Evolutionary conservation across 768 basidiomycete species (phyloP), one percentile per base, ranked within the genome.

Genomic region (Boletus vinaceobasis): DNA sequence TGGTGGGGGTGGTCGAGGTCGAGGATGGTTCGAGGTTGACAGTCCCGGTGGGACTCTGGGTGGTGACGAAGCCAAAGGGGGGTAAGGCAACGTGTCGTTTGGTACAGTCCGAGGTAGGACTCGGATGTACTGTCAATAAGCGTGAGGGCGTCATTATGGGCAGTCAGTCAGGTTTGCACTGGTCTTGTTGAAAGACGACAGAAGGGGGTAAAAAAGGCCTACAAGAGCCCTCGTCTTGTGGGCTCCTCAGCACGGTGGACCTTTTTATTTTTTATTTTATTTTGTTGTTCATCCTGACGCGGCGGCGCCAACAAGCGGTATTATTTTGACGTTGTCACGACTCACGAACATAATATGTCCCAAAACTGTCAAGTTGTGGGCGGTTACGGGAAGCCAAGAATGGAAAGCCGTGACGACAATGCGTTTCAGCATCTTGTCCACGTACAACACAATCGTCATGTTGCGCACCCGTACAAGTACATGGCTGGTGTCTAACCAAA

Each of bases 101-200:
- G 37, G 39, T 2, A 37, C 29, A 19, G 45, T 55, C 50, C 5
- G 36, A 17, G 36, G 53, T 36, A 5, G 53, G 51, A 8, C n/a
- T n/a, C n/a, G 27, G 17, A 14, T 38, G 21, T 5, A 50, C 2
- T 19, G 55, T 50, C 32, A 61, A 43, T 17, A 62, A 17, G 50
- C 50, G 14, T 9, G 62, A 43, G 9, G 52, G 14, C 4, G 55
- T 38, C 62, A 65, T 38, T 63, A 65, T 65, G 51, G 17, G 5
- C 1, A 17, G 17, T 27, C 10, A 27, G 7, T 27, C 10, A 27
- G 7, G 33, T 35, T n/a, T 14, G 21, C 11, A 5, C 29, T 13
- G 13, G n/a, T 21, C 5, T 14, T 15, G 27, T 21, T 14, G 31
- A 7, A 29, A 4, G 26, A 17, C 8, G 8, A 19, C 10, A 19